Conservation (phyloP, 805 yeast species). For the Tetrapisispora phaffii region DNA sequence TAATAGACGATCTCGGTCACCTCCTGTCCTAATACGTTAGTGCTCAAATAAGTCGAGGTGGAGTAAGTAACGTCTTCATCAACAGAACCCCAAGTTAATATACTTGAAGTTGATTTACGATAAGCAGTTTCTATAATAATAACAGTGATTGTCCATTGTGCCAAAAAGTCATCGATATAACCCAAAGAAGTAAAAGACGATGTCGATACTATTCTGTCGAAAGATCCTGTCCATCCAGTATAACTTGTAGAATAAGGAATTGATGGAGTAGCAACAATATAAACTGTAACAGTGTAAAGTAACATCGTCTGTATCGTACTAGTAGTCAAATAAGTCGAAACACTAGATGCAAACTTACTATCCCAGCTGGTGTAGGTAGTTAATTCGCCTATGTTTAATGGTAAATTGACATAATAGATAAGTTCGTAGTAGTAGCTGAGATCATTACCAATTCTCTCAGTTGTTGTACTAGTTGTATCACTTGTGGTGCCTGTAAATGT, state of each 20-base stretch:
- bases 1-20: no score
- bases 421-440: not conserved
- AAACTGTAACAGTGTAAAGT: not conserved
- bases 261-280: not conserved
- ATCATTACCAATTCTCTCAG: not conserved
- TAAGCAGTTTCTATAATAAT: not conserved
- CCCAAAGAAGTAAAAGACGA: constrained; percentile 5
- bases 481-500: not conserved
- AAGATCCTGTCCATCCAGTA: not conserved
- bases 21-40: no score
- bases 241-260: not conserved
- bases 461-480: not conserved
- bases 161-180: not conserved
- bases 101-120: no score
- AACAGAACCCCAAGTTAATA: no score
- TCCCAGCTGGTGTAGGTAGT: not conserved
- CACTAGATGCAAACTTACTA: not conserved
- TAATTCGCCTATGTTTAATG: not conserved
- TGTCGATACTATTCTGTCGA: not conserved
- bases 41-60: no score
- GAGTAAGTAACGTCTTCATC: no score
- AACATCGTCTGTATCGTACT: not conserved
- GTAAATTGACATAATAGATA: not conserved
- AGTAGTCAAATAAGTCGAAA: not conserved
- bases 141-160: not conserved